These are phyloP conservation scores for Austroboletus eburneus DNA, from an alignment of 768 basidiomycete genomes.

Conservation along the genomic window DNA sequence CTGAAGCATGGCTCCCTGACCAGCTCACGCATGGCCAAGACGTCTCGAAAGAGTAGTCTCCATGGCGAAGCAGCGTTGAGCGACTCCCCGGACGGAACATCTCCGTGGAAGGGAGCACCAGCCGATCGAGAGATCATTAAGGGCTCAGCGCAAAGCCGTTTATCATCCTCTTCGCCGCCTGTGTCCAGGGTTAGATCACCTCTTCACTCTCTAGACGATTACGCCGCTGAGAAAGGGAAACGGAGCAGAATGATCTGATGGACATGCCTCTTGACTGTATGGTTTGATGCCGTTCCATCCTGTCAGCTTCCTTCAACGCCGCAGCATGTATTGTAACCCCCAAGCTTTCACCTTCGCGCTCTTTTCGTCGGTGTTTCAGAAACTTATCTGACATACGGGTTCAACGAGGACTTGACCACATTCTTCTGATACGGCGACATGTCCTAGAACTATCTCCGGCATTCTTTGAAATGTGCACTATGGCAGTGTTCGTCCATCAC, in stretches of 20 bases:
- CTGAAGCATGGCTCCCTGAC: slow-evolving; percentile 68
- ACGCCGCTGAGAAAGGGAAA: not conserved
- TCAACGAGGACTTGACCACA: slow-evolving; percentile 73
- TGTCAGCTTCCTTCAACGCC: not conserved
- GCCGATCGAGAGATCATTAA: slow-evolving; percentile 73
- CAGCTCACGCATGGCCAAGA: slow-evolving; percentile 37
- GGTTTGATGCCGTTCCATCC: slow-evolving; percentile 60
- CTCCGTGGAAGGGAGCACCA: slow-evolving; percentile 68
- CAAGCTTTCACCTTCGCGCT: slow-evolving; percentile 85
- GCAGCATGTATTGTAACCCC: slow-evolving; percentile 44
- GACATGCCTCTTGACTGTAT: slow-evolving; percentile 38
- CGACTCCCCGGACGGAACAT: slow-evolving; percentile 50
- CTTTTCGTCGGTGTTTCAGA: slow-evolving; percentile 75
- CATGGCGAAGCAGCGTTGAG: slow-evolving; percentile 31
- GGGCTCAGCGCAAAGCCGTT: slow-evolving; percentile 62
- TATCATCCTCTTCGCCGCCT: slow-evolving; percentile 57
- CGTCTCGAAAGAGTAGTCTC: slow-evolving; percentile 22
- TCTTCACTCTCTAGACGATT: not conserved
- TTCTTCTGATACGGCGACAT: slow-evolving; percentile 67
- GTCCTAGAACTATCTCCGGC: slow-evolving; percentile 48
- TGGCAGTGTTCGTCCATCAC: slow-evolving; percentile 12
- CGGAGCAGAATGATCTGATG: not conserved
- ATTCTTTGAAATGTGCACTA: slow-evolving; percentile 2
- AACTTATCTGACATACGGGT: slow-evolving; percentile 79
- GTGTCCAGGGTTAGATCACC: slow-evolving; percentile 60